A percentile compares a stretch with the other conserved stretches of the same genome.
These are phyloP conservation scores for Clarireedia hainanense DNA, from an alignment of 2,329 filamentous ascomycete genomes.

Conservation along the genomic window DNA sequence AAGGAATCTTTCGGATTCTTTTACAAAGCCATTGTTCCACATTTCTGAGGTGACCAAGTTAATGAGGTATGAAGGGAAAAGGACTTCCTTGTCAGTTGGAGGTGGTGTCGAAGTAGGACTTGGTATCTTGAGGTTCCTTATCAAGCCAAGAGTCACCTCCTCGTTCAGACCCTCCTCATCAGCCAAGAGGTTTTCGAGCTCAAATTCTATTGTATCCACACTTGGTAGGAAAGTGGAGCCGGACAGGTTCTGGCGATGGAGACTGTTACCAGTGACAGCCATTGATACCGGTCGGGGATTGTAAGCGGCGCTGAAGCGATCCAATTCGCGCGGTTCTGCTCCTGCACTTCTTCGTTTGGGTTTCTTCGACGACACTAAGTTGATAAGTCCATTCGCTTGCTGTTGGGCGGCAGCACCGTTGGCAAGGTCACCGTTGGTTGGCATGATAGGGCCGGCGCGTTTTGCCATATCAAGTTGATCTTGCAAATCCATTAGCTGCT, in stretches of 20 bases:
- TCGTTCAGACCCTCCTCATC: slow-evolving; percentile 96
- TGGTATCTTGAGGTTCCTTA: slow-evolving; percentile 94
- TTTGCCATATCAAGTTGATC: slow-evolving; percentile 88
- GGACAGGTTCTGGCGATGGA: slow-evolving; percentile 62
- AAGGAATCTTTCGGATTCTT: slow-evolving; percentile 96
- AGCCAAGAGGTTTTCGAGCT: slow-evolving; percentile 86
- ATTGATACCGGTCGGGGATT: slow-evolving; percentile 95
- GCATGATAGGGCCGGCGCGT: slow-evolving; percentile 49
- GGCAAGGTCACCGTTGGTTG: slow-evolving; percentile 60
- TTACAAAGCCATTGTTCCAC: slow-evolving; percentile 99
- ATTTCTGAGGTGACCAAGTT: slow-evolving; percentile 98
- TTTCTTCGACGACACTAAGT: slow-evolving; percentile 94
- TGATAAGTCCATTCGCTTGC: slow-evolving; percentile 71
- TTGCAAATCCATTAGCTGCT: slow-evolving; percentile 83
- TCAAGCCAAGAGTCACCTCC: slow-evolving; percentile 92
- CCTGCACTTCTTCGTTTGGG: slow-evolving; percentile 90
- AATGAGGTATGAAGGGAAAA: slow-evolving; percentile 98
- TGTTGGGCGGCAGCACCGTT: slow-evolving; percentile 54
- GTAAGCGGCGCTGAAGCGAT: slow-evolving; percentile 87
- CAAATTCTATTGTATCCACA: slow-evolving; percentile 86
- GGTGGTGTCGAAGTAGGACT: slow-evolving; percentile 78
- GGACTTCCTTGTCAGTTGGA: slow-evolving; percentile 94
- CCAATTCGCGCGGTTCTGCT: slow-evolving; percentile 73
- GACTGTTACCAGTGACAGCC: slow-evolving; percentile 63
- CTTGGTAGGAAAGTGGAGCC: slow-evolving; percentile 72